A percentile compares a stretch with the other conserved stretches of the same genome.
Evolutionary conservation across 305 asterid species (phyloP).

Genomic region (Fraxinus dipetala): DNA sequence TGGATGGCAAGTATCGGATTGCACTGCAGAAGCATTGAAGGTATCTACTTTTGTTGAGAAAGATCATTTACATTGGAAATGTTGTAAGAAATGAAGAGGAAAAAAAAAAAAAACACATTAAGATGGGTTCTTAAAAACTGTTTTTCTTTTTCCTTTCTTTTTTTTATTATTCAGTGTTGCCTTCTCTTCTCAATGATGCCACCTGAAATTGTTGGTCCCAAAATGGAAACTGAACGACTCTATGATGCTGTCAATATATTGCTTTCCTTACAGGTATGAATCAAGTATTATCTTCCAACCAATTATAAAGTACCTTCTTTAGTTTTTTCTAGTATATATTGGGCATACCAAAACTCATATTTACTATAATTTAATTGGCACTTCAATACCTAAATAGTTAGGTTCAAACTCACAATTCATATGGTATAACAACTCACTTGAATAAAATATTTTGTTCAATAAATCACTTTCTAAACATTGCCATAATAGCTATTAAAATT

Average conservation of each 20-base stretch:
- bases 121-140: background rate
- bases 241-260: constrained; percentile 76
- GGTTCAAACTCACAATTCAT: background rate
- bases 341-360: background rate
- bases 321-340: background rate
- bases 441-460: background rate
- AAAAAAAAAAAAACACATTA: background rate
- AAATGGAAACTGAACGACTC: constrained; percentile 56
- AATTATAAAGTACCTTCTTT: background rate
- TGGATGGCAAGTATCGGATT: constrained; percentile 87
- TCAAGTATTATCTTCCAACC: background rate
- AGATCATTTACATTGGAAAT: background rate
- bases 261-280: constrained; percentile 64
- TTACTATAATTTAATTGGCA: background rate
- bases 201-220: constrained; percentile 65
- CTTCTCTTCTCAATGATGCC: constrained; percentile 78
- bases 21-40: constrained; percentile 87
- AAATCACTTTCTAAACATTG: background rate
- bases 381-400: background rate
- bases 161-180: constrained; percentile 56
- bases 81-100: background rate
- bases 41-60: constrained; percentile 28
- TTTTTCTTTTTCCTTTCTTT: background rate
- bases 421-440: background rate
- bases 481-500: background rate